Evolutionary conservation across 768 basidiomycete genomes (phyloP).

Genomic region (Scleroderma citrinum): DNA sequence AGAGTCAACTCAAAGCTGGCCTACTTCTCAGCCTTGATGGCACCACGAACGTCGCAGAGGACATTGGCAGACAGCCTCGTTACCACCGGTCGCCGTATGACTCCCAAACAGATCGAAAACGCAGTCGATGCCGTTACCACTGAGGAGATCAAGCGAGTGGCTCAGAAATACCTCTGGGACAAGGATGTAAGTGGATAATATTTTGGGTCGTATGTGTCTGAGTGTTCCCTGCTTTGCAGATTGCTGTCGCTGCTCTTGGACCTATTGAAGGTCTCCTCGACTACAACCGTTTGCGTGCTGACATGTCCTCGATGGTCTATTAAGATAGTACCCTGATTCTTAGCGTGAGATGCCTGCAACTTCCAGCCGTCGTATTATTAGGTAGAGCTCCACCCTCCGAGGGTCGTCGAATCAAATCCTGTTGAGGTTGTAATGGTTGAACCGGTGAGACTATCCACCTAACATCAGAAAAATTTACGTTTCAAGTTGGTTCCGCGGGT

Average conservation of each 20-base stretch:
- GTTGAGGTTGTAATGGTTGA: too few relatives aligned
- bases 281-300: conserved; percentile 84
- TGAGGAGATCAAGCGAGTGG: conserved; percentile 89
- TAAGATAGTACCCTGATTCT: conserved; percentile 28
- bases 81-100: conserved; percentile 83
- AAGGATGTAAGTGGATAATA: conserved; percentile 64
- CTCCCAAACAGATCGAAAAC: conserved; percentile 90
- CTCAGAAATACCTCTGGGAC: conserved; percentile 96
- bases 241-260: conserved; percentile 86
- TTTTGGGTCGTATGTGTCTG: background rate
- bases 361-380: background rate
- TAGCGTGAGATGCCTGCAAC: background rate
- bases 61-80: conserved; percentile 97
- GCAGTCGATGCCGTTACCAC: conserved; percentile 85
- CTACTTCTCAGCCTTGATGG: conserved; percentile 88
- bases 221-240: conserved; percentile 33
- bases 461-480: too few relatives aligned
- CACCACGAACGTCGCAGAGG: conserved; percentile 95
- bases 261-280: conserved; percentile 89
- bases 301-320: conserved; percentile 76
- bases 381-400: background rate
- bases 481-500: too few relatives aligned
- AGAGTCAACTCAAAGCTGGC: conserved; percentile 96
- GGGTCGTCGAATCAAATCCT: too few relatives aligned
- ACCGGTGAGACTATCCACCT: too few relatives aligned